These are phyloP conservation scores for Heliosperma pusillum DNA, from an alignment of 148 eudicot genomes.

Conservation along the genomic window DNA sequence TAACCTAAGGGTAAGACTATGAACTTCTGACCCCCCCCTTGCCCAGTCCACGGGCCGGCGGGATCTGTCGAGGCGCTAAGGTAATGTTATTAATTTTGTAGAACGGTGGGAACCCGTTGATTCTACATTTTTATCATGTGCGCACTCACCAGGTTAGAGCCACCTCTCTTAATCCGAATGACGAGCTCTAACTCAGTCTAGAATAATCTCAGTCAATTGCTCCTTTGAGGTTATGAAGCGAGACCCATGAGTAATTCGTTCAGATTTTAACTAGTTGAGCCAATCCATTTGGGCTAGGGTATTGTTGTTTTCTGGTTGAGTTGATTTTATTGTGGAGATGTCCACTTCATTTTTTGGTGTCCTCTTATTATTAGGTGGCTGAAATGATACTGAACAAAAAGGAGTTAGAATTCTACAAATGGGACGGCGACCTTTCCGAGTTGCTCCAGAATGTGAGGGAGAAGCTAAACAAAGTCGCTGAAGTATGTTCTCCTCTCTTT, in stretches of 20 bases:
- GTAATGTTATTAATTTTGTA: too few species aligned
- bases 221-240: too few species aligned
- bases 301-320: not conserved
- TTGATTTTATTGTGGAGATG: not conserved
- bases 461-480: conserved; percentile 84
- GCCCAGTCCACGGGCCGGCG: too few species aligned
- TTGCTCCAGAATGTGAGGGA: conserved; percentile 85
- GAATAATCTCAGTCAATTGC: too few species aligned
- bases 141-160: not conserved
- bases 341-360: too few species aligned
- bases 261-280: not conserved
- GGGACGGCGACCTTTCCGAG: conserved; percentile 86
- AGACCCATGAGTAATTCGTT: not conserved
- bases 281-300: not conserved
- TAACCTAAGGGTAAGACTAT: too few species aligned
- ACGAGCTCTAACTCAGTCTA: too few species aligned
- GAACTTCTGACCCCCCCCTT: too few species aligned
- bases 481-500: conserved; percentile 47
- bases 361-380: conserved; percentile 49
- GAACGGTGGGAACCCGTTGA: not conserved
- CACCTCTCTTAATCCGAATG: too few species aligned
- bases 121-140: not conserved
- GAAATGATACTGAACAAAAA: conserved; percentile 65
- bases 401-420: conserved; percentile 89
- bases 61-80: too few species aligned